Base-by-base conservation (phyloP, 164 flowering plant species). In the Stephania cephalantha region DNA sequence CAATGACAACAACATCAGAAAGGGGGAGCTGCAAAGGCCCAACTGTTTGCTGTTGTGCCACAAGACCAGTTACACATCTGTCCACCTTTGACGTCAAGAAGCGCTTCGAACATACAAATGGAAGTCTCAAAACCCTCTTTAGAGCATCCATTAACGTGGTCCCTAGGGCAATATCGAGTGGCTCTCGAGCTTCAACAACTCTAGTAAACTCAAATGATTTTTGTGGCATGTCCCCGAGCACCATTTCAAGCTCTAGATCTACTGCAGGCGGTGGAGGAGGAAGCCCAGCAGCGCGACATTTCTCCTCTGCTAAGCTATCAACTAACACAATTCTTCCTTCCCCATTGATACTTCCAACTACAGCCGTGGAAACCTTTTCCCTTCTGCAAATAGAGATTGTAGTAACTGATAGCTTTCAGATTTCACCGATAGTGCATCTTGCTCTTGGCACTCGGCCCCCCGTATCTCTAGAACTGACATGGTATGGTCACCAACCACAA, bases 381-480 rank as follows among this genome's bases (percentile, higher is more conserved):
- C 97, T 88, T 73, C 84, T 82, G 81, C 99, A 93, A n/a, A 95
- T 88, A 46, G 90, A 87, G 90, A 87, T 74, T 87, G 82, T 46
- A 95, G 83, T 52, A 90, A 72, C 53, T 75, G 70, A 45, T 83
- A 86, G 83, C 91, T 91, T 81, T 91, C 93, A 68, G 97, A 93
- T 79, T 86, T 88, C 84, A 95, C 93, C 83, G 93, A 76, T 76
- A 95, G 88, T 31, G 97, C 99, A 86, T 95, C 97, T 82, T 95
- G 97, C 82, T 95, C 99, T 76, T 95, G 99, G 77, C 93, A 95
- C 74, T 95, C 97, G 44, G 98, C 97, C 69, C 98, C 97, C 98
- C 98, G 93, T 78, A 95, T 95, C 84, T 95, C 97, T 83, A 95
- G 80, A 65, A 93, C 89, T 20, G 97, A 95, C 98, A 95, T 91